Conservation (phyloP, 1,284 basidiomycete genomes). For the Trichosporon faecale region DNA sequence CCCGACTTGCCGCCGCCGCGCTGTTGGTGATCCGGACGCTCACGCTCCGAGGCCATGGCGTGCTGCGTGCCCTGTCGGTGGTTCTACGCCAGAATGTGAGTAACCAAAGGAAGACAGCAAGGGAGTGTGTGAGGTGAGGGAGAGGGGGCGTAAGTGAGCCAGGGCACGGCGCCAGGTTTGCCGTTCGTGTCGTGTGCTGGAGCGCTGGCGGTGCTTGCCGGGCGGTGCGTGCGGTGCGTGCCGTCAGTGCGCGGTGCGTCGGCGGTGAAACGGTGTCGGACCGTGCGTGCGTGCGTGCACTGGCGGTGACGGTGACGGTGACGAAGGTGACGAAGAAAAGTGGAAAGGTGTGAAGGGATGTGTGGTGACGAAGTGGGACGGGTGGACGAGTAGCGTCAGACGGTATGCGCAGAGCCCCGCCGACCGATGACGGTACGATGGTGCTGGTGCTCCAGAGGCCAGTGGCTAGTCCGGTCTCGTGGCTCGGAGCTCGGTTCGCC, state of each 20-base stretch:
- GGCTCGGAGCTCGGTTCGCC: neutral
- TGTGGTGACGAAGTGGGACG: neutral
- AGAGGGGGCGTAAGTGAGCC: neutral
- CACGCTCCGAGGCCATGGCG: neutral
- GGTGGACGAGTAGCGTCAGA: neutral
- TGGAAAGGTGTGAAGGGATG: neutral
- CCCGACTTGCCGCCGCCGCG: neutral
- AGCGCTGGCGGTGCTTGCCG: neutral
- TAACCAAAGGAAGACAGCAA: neutral
- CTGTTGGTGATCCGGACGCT: neutral
- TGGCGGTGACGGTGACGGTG: neutral
- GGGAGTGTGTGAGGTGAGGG: neutral
- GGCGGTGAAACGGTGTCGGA: neutral
- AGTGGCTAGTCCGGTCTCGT: neutral
- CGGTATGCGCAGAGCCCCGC: neutral
- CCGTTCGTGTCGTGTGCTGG: neutral
- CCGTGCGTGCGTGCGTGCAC: constrained; percentile 1
- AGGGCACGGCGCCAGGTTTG: neutral
- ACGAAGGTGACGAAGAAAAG: neutral
- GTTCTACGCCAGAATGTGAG: neutral
- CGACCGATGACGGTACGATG: neutral
- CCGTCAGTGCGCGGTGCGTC: neutral
- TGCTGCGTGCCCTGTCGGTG: neutral
- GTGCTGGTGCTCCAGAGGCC: neutral
- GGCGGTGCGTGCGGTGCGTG: neutral